These are phyloP conservation scores for Fusarium secorum DNA, from an alignment of 2,329 filamentous ascomycete genomes.

Conservation along the genomic window DNA sequence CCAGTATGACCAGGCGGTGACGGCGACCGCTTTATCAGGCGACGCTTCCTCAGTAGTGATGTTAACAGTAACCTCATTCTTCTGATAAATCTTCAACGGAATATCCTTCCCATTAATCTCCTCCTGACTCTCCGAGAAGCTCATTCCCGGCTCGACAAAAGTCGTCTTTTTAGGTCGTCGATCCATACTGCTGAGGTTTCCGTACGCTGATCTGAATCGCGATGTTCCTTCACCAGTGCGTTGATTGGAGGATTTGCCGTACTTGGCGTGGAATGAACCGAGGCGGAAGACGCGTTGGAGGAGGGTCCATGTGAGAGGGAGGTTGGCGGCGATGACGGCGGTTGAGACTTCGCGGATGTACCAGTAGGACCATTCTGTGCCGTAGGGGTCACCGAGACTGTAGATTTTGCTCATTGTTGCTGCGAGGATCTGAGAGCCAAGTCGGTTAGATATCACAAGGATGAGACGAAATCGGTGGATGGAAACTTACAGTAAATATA, in stretches of 20 bases:
- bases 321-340: constrained; percentile 54
- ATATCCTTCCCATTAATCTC: constrained; percentile 47
- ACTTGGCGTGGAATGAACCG: constrained; percentile 40
- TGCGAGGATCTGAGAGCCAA: constrained; percentile 27
- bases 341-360: constrained; percentile 57
- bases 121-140: constrained; percentile 48
- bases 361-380: constrained; percentile 53
- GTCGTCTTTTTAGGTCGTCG: constrained; percentile 3
- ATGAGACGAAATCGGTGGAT: rapidly evolving
- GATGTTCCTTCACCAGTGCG: constrained; percentile 37
- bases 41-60: constrained; percentile 34
- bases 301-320: constrained; percentile 54
- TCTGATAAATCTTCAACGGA: constrained; percentile 50
- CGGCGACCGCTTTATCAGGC: background rate
- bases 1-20: background rate
- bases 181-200: constrained; percentile 38
- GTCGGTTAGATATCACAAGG: no score
- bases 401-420: constrained; percentile 51
- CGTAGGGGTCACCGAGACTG: constrained; percentile 51
- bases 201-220: constrained; percentile 35
- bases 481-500: constrained; percentile 51
- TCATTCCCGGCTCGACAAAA: constrained; percentile 29
- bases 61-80: constrained; percentile 45
- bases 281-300: constrained; percentile 50
- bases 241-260: constrained; percentile 38